Conservation (phyloP, 148 eudicot species). For the Spergularia marina region DNA sequence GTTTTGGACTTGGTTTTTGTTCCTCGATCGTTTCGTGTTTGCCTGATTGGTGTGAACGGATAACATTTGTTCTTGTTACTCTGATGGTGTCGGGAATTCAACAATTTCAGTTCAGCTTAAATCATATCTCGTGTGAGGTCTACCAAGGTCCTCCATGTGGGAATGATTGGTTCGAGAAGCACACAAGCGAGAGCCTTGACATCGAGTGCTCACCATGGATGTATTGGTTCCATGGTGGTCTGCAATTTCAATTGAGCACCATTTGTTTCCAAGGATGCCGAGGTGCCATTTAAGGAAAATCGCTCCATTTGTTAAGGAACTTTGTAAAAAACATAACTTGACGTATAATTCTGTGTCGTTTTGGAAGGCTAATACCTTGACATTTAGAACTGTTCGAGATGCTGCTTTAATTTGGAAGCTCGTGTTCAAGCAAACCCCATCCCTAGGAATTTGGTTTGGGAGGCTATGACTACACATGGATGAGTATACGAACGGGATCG, state of each 20-base stretch:
- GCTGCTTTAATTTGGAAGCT: constrained; percentile 44
- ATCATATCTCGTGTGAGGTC: constrained; percentile 43
- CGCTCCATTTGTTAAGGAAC: constrained; percentile 50
- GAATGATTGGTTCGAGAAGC: constrained; percentile 55
- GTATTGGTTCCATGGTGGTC: constrained; percentile 68
- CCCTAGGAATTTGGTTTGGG: constrained; percentile 54
- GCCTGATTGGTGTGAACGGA: constrained; percentile 44
- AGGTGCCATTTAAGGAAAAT: constrained; percentile 45
- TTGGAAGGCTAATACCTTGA: constrained; percentile 46
- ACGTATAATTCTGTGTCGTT: constrained; percentile 38
- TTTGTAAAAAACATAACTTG: constrained; percentile 50
- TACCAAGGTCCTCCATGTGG: constrained; percentile 46
- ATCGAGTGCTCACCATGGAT: constrained; percentile 47
- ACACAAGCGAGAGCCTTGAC: constrained; percentile 37
- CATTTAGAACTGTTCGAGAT: constrained; percentile 35
- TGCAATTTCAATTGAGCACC: constrained; percentile 61
- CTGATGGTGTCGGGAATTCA: constrained; percentile 45
- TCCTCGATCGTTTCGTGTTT: constrained; percentile 44
- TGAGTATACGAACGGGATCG: constrained; percentile 2
- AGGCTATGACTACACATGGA: constrained; percentile 54
- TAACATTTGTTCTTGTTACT: constrained; percentile 32
- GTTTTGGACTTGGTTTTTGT: constrained; percentile 55
- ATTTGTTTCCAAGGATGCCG: constrained; percentile 54
- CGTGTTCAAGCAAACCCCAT: constrained; percentile 38
- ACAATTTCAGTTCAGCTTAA: constrained; percentile 50